These are phyloP conservation scores for Basidiobolus meristosporus DNA, from an alignment of 371 early-diverging fungal species.

Conservation along the genomic window DNA sequence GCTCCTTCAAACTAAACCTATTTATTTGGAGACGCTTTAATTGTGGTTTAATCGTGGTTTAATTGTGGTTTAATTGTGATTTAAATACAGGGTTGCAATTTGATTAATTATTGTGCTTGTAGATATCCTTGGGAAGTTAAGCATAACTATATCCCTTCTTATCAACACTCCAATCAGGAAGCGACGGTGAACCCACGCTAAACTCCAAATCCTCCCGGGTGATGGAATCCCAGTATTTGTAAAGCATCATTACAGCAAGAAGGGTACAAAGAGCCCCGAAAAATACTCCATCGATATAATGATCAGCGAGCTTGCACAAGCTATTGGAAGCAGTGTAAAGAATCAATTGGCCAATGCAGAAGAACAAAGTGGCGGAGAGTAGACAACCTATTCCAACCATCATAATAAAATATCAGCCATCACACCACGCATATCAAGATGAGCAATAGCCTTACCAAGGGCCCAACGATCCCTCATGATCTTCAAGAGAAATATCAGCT, in stretches of 20 bases:
- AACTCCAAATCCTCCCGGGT: slow-evolving; percentile 97
- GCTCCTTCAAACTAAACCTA: no score
- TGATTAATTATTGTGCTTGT: no score
- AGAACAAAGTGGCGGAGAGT: slow-evolving; percentile 71
- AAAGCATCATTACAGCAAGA: slow-evolving; percentile 94
- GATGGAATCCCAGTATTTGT: slow-evolving; percentile 97
- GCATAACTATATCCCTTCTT: no score
- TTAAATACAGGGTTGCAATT: no score
- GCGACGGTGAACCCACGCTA: slow-evolving; percentile 37
- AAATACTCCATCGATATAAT: slow-evolving; percentile 93
- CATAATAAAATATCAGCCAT: no score
- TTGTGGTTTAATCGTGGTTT: no score
- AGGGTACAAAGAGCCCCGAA: slow-evolving; percentile 81
- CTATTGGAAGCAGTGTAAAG: slow-evolving; percentile 51
- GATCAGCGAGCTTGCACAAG: slow-evolving; percentile 73
- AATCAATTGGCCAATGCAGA: slow-evolving; percentile 65
- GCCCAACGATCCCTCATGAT: slow-evolving; percentile 94
- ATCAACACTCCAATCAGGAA: no score
- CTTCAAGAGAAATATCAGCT: slow-evolving; percentile 78
- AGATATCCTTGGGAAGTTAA: no score
- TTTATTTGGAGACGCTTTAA: no score
- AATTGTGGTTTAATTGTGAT: no score
- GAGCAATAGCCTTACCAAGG: slow-evolving; percentile 27
- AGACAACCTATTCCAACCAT: slow-evolving; percentile 77
- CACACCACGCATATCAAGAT: no score